These are phyloP conservation scores for Cynara cardunculus DNA, from an alignment of 129 eudicot species.

Conservation along the genomic window DNA sequence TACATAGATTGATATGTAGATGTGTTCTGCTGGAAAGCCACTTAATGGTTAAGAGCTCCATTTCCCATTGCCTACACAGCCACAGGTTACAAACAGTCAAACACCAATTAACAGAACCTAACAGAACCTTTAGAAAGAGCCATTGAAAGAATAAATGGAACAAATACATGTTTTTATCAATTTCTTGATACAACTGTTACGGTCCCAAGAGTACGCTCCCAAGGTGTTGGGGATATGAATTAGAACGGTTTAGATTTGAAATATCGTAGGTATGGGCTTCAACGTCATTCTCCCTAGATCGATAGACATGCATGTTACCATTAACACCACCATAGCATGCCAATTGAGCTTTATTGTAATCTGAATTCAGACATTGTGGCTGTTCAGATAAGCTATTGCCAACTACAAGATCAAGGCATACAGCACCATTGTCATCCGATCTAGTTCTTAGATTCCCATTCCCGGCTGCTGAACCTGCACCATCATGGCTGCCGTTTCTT, in stretches of 20 bases:
- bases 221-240: conserved; percentile 38
- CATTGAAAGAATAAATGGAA: neutral
- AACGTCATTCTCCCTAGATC: conserved; percentile 44
- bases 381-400: conserved; percentile 38
- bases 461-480: conserved; percentile 26
- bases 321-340: conserved; percentile 46
- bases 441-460: conserved; percentile 27
- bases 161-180: neutral
- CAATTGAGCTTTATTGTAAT: conserved; percentile 27
- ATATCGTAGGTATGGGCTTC: conserved; percentile 36
- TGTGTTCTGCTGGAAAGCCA: neutral
- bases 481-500: conserved; percentile 46
- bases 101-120: neutral
- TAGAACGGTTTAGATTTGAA: conserved; percentile 39
- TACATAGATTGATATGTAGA: neutral
- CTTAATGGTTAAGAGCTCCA: neutral
- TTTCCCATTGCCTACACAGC: neutral
- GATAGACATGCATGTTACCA: conserved; percentile 43
- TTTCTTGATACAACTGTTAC: neutral
- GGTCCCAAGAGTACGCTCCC: conserved; percentile 47
- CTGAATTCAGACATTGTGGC: conserved; percentile 21
- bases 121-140: neutral
- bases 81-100: neutral
- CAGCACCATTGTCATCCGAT: conserved; percentile 31
- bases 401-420: conserved; percentile 69